These are phyloP conservation scores for Luffa aegyptiaca DNA, from an alignment of 306 rosid species.

Conservation along the genomic window DNA sequence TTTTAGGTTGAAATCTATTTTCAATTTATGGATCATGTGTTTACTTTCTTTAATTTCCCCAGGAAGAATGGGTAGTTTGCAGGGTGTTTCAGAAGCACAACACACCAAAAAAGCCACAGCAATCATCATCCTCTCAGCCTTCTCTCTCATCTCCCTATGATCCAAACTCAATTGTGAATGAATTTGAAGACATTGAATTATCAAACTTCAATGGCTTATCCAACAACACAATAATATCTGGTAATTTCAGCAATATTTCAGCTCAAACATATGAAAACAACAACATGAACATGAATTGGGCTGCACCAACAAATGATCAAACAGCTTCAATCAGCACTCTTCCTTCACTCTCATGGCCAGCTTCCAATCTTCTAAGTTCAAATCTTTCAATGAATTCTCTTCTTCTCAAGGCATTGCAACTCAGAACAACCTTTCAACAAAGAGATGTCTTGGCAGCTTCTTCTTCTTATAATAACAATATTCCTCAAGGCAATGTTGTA, in stretches of 20 bases:
- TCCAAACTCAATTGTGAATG: constrained; percentile 49
- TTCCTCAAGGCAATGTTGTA: constrained; percentile 25
- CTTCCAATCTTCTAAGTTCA: constrained; percentile 35
- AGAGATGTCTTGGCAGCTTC: constrained; percentile 19
- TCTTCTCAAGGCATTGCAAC: constrained; percentile 85
- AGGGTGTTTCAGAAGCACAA: constrained; percentile 74
- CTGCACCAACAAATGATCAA: background rate
- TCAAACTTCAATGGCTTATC: constrained; percentile 34
- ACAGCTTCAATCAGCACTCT: constrained; percentile 8
- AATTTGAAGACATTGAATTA: constrained; percentile 57
- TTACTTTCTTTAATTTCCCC: background rate
- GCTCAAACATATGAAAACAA: constrained; percentile 20
- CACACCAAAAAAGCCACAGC: constrained; percentile 49
- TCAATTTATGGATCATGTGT: background rate
- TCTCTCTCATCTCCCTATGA: constrained; percentile 62
- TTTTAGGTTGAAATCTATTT: background rate
- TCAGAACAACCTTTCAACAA: constrained; percentile 41
- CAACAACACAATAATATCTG: constrained; percentile 34
- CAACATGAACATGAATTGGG: constrained; percentile 47
- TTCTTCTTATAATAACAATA: constrained; percentile 10
- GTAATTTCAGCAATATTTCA: constrained; percentile 16
- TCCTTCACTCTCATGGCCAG: constrained; percentile 48
- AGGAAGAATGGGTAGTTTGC: constrained; percentile 97
- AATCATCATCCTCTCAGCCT: constrained; percentile 40
- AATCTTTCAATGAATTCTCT: constrained; percentile 54